These are phyloP conservation scores for Pyricularia pennisetigena DNA, from an alignment of 2,329 filamentous ascomycete genomes.

Conservation along the genomic window DNA sequence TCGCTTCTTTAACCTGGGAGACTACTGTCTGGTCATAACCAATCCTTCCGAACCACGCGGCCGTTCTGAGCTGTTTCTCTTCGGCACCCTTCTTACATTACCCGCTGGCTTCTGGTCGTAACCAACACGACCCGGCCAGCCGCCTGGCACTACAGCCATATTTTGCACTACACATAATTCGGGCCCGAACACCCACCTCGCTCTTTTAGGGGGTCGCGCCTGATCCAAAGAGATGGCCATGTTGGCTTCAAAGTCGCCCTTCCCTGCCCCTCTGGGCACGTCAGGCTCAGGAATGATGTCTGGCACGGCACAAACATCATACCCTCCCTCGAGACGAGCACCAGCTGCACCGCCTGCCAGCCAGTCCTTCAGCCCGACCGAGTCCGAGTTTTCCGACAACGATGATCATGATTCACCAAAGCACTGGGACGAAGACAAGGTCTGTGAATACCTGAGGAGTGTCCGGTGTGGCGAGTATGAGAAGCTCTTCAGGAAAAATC, in stretches of 20 bases:
- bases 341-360: slow-evolving; percentile 37
- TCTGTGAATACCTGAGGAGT: slow-evolving; percentile 81
- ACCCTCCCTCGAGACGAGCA: slow-evolving; percentile 41
- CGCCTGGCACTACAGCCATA: slow-evolving; percentile 1
- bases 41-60: background rate
- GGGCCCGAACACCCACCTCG: background rate
- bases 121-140: slow-evolving; percentile 1
- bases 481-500: slow-evolving; percentile 72
- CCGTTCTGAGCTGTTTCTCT: background rate
- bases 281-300: slow-evolving; percentile 31
- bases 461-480: slow-evolving; percentile 95
- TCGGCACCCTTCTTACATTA: background rate
- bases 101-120: background rate
- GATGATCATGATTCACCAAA: slow-evolving; percentile 67
- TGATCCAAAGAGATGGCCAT: slow-evolving; percentile 52
- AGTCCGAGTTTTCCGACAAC: slow-evolving; percentile 83
- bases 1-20: background rate
- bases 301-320: slow-evolving; percentile 35
- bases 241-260: slow-evolving; percentile 66
- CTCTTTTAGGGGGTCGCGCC: background rate
- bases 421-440: slow-evolving; percentile 86
- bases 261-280: slow-evolving; percentile 45
- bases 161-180: background rate
- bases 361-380: slow-evolving; percentile 71
- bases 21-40: background rate